Base-by-base conservation (phyloP, 2,329 filamentous ascomycete species). In the Hymenoscyphus fructigenus region DNA sequence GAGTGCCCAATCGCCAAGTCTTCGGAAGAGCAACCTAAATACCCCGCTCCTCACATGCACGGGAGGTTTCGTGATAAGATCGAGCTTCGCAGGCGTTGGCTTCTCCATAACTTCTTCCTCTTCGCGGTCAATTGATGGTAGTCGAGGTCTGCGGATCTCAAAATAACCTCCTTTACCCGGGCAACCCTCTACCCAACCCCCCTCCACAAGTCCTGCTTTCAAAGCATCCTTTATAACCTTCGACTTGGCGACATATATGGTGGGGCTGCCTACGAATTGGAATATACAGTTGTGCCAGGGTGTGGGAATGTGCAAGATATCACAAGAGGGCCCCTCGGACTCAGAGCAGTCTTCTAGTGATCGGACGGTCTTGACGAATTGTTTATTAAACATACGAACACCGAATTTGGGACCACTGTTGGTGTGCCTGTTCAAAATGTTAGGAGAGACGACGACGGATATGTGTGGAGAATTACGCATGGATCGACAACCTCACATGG, bases 321-420 rank as follows among this genome's bases (percentile, higher is more conserved):
- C 60, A 29, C 50, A 36, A 15, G 60, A 61, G 5, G 59, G 17
- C n/a, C 36, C 34, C 17, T 56, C 60, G 12, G 32, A 29, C n/a
- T 57, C 60, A 4, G 60, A 10, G 15, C 47, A 56, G 32, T 61
- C 47, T 14, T 56, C 47, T 4, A 61, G 32, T 5, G 60, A 56
- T 12, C 47, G 50, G 29, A 62, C 36, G 3, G 60, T 38, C 20
- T 62, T 62, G 50, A 56, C 50, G 14, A 57, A 14, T 20, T 57
- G 5, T 44, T 62, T 62, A 20, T 62, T 53, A 57, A 62, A 62
- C 50, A 62, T 26, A n/a, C 34, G 23, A 23, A 62, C 28, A 28
- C 60, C 60, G 20, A 62, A 62, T 23, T 62, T 62, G 9, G 60
- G 60, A 32, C 60, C 60, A 29, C 60, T 62, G n/a, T 62, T 62